Percentiles rank a stretch among this genome's conserved stretches.
These are phyloP conservation scores for Ascochyta fabae DNA, from an alignment of 2,329 filamentous ascomycete genomes.

Conservation along the genomic window DNA sequence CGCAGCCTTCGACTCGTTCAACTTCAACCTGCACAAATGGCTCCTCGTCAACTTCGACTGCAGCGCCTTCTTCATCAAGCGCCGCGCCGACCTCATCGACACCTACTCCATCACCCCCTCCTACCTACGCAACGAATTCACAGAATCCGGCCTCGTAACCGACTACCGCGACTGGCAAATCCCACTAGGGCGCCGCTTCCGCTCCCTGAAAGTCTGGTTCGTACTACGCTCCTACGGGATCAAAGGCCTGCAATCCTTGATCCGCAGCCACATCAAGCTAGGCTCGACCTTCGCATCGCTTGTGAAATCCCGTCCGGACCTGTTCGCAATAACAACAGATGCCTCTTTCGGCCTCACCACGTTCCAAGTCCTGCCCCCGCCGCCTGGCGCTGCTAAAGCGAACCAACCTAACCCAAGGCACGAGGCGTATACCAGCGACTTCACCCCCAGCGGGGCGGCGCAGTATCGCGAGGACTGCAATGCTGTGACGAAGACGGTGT, in stretches of 20 bases:
- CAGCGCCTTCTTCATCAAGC: constrained; percentile 77
- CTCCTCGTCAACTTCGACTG: constrained; percentile 91
- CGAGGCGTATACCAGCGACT: constrained; percentile 43
- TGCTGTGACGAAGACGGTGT: constrained; percentile 73
- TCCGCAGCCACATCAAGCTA: constrained; percentile 70
- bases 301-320: constrained; percentile 64
- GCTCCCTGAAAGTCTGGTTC: constrained; percentile 93
- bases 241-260: constrained; percentile 74
- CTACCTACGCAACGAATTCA: constrained; percentile 83
- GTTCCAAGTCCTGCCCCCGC: constrained; percentile 62
- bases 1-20: constrained; percentile 80
- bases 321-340: constrained; percentile 77
- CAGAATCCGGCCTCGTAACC: constrained; percentile 82
- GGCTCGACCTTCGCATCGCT: constrained; percentile 74
- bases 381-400: constrained; percentile 19
- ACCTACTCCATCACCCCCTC: constrained; percentile 79
- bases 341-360: constrained; percentile 84
- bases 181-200: constrained; percentile 85
- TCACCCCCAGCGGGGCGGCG: constrained; percentile 44
- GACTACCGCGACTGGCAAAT: constrained; percentile 99
- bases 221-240: constrained; percentile 84
- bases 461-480: constrained; percentile 65
- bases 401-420: constrained; percentile 36
- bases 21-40: constrained; percentile 99
- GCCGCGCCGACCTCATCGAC: constrained; percentile 76